A percentile compares a stretch with the other conserved stretches of the same genome.
Conservation (phyloP, 2,329 filamentous ascomycete species). For the Pseudocercospora fuligena region DNA sequence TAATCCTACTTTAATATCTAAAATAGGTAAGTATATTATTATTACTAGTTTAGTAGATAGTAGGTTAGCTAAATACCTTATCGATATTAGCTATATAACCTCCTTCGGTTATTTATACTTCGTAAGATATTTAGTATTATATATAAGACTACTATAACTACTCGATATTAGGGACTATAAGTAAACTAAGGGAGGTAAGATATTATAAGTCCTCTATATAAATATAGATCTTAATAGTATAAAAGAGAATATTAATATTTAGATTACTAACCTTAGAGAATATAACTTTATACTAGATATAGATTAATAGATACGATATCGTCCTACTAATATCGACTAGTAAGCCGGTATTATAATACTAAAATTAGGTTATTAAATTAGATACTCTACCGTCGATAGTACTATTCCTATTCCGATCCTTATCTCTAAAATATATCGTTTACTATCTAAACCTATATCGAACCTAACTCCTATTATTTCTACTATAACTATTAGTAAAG, state of each 20-base stretch:
- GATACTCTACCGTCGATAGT: not conserved
- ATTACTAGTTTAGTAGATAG: not conserved
- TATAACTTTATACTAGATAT: not conserved
- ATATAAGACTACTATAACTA: not conserved
- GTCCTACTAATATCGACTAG: not conserved
- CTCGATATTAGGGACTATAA: not conserved
- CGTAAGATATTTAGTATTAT: not conserved
- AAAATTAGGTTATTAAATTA: not conserved
- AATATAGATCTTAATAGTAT: not conserved
- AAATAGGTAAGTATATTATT: not conserved
- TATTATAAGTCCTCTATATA: not conserved
- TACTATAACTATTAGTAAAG: not conserved
- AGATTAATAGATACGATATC: not conserved
- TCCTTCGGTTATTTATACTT: not conserved
- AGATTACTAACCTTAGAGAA: not conserved
- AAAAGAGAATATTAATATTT: not conserved
- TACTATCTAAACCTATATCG: not conserved
- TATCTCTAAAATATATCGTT: not conserved
- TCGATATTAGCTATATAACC: not conserved
- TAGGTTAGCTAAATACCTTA: not conserved
- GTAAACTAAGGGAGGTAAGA: not conserved
- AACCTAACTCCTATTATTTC: not conserved
- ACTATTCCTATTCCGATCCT: not conserved
- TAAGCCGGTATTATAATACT: not conserved
- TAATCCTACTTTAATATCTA: not conserved